Evolutionary conservation across 441 rosid genomes (phyloP).

Genomic region (Arabidopsis hybrid): DNA sequence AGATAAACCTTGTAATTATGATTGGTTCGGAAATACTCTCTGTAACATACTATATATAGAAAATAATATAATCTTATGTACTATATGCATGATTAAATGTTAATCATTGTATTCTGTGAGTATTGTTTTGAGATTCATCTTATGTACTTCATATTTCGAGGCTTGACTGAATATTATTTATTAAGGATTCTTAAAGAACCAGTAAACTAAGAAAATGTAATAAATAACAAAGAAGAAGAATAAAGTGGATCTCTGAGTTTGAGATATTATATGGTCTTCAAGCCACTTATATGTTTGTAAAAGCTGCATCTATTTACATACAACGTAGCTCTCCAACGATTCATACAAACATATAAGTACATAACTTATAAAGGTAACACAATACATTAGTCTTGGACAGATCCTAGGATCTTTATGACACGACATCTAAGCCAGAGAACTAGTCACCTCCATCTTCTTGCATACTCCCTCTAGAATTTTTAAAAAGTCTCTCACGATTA

Average conservation of each 20-base stretch:
- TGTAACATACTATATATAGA: no score
- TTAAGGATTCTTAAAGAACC: no score
- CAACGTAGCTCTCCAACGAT: conserved; percentile 1
- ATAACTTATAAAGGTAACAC: conserved; percentile 26
- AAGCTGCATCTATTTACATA: background rate
- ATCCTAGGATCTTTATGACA: conserved; percentile 16
- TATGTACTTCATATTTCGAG: no score
- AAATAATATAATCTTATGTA: no score
- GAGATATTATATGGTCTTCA: no score
- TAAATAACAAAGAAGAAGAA: no score
- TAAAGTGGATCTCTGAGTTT: no score
- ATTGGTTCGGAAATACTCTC: background rate
- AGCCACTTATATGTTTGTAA: conserved; percentile 9
- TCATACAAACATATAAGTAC: conserved; percentile 36
- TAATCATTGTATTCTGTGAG: no score
- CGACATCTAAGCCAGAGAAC: conserved; percentile 19
- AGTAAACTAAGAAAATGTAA: no score
- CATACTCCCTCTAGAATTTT: conserved; percentile 43
- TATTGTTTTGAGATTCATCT: no score
- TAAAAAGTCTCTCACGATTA: conserved; percentile 48
- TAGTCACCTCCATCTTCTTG: conserved; percentile 40
- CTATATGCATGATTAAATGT: no score
- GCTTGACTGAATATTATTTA: no score
- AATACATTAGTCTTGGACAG: conserved; percentile 13
- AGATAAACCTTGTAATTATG: background rate